These are phyloP conservation scores for Saturnispora diversa DNA, from an alignment of 805 yeast species.

Conservation along the genomic window DNA sequence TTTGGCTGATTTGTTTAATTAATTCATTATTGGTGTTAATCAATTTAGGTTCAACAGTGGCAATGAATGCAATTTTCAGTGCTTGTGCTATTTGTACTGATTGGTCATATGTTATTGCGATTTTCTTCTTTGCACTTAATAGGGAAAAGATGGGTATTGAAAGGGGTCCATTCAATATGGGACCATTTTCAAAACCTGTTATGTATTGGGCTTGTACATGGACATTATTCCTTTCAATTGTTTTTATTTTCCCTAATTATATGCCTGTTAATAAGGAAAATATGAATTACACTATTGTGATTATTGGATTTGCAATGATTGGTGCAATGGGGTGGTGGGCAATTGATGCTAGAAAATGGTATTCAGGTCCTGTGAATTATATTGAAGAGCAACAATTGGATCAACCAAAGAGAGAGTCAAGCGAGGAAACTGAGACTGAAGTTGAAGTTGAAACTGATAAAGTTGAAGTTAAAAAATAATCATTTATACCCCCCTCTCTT, in stretches of 20 bases:
- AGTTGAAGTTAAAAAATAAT: too few relatives aligned
- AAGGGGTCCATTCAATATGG: constrained; percentile 44
- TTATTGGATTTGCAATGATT: constrained; percentile 35
- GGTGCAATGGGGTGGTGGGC: constrained; percentile 37
- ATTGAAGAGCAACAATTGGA: constrained; percentile 31
- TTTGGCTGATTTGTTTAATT: constrained; percentile 35
- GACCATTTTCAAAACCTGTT: constrained; percentile 33
- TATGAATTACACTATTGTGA: constrained; percentile 50
- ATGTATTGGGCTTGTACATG: constrained; percentile 37
- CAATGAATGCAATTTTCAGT: constrained; percentile 48
- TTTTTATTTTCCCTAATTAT: constrained; percentile 45
- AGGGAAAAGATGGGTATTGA: constrained; percentile 38
- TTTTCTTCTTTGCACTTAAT: constrained; percentile 35
- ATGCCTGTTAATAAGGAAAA: constrained; percentile 35
- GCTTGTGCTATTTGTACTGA: constrained; percentile 45
- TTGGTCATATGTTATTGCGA: constrained; percentile 43
- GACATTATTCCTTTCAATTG: constrained; percentile 40
- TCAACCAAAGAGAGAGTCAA: constrained; percentile 14
- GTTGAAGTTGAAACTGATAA: neutral
- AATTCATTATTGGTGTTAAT: constrained; percentile 39
- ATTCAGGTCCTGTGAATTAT: constrained; percentile 46
- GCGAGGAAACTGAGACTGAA: neutral
- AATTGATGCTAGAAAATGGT: constrained; percentile 46
- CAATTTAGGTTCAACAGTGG: constrained; percentile 35
- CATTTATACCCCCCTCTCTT: too few relatives aligned